Conservation (phyloP, 768 basidiomycete genomes). For the Tricholomella constricta region DNA sequence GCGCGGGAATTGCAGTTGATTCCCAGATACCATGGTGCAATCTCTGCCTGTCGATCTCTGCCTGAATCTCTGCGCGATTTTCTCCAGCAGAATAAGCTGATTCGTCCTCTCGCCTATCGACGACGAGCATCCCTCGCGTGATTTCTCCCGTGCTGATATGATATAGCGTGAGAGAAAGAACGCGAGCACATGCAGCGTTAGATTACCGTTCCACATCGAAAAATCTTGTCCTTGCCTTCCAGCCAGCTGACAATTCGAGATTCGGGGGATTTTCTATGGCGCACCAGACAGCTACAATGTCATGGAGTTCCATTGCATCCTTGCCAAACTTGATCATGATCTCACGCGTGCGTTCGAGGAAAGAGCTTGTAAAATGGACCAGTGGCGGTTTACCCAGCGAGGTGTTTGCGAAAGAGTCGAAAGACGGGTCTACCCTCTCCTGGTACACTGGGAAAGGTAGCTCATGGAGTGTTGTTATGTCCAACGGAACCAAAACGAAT, state of each 20-base stretch:
- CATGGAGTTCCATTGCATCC: slow-evolving; percentile 89
- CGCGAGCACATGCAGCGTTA: background rate
- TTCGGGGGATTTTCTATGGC: slow-evolving; percentile 69
- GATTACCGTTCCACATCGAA: slow-evolving; percentile 73
- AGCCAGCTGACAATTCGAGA: slow-evolving; percentile 46
- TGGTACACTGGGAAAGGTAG: slow-evolving; percentile 71
- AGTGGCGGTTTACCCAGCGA: slow-evolving; percentile 63
- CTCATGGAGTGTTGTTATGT: slow-evolving; percentile 80
- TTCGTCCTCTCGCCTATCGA: slow-evolving; percentile 70
- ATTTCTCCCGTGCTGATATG: slow-evolving; percentile 61
- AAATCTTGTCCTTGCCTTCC: slow-evolving; percentile 51
- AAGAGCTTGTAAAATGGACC: slow-evolving; percentile 76
- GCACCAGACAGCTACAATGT: slow-evolving; percentile 89
- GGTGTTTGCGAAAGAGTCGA: slow-evolving; percentile 49
- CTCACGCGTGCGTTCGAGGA: slow-evolving; percentile 73
- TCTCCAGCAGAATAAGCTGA: slow-evolving; percentile 66
- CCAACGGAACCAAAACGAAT: slow-evolving; percentile 73
- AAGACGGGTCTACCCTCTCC: slow-evolving; percentile 59
- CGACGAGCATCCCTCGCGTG: slow-evolving; percentile 86
- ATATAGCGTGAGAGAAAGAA: background rate
- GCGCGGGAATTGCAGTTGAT: slow-evolving; percentile 55
- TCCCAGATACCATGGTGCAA: slow-evolving; percentile 41
- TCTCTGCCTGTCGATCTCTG: slow-evolving; percentile 42
- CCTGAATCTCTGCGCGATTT: slow-evolving; percentile 66
- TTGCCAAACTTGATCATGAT: slow-evolving; percentile 80